A percentile compares a stretch with the other conserved stretches of the same genome.
These are phyloP conservation scores for Hirsutella rhossiliensis DNA, from an alignment of 2,329 filamentous ascomycete genomes.

Conservation along the genomic window DNA sequence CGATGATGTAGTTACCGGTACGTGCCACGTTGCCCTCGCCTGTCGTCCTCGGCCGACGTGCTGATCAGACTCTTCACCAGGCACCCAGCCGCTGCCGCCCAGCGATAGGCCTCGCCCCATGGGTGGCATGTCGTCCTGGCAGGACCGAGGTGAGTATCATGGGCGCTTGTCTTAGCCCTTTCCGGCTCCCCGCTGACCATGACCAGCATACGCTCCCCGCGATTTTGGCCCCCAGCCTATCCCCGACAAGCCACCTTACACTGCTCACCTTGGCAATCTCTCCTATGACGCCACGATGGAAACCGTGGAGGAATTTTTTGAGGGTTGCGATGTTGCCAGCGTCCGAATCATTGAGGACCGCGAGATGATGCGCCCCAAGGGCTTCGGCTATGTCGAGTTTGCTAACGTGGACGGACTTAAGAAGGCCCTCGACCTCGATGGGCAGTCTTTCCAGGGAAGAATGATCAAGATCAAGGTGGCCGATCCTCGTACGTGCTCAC, in stretches of 20 bases:
- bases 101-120: conserved; percentile 30
- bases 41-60: background rate
- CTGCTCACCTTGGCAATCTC: conserved; percentile 90
- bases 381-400: conserved; percentile 97
- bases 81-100: conserved; percentile 45
- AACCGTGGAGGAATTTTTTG: conserved; percentile 77
- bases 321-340: conserved; percentile 72
- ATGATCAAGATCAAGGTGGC: conserved; percentile 90
- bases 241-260: conserved; percentile 86
- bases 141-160: conserved; percentile 28
- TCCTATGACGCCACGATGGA: conserved; percentile 85
- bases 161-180: background rate
- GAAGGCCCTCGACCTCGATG: conserved; percentile 75
- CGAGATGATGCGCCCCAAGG: conserved; percentile 86
- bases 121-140: conserved; percentile 25
- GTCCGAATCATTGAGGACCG: conserved; percentile 97
- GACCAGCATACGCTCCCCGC: conserved; percentile 45
- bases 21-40: conserved; percentile 6
- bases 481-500: conserved; percentile 69
- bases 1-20: conserved; percentile 22
- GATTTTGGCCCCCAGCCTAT: conserved; percentile 64
- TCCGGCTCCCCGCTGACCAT: conserved; percentile 8
- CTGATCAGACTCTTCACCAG: conserved; percentile 15
- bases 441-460: conserved; percentile 73
- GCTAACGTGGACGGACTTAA: conserved; percentile 77